Percentiles rank a stretch among this genome's conserved stretches.
Conservation (phyloP, 192 early-diverging fungal species). For the Linnemannia schmuckeri region DNA sequence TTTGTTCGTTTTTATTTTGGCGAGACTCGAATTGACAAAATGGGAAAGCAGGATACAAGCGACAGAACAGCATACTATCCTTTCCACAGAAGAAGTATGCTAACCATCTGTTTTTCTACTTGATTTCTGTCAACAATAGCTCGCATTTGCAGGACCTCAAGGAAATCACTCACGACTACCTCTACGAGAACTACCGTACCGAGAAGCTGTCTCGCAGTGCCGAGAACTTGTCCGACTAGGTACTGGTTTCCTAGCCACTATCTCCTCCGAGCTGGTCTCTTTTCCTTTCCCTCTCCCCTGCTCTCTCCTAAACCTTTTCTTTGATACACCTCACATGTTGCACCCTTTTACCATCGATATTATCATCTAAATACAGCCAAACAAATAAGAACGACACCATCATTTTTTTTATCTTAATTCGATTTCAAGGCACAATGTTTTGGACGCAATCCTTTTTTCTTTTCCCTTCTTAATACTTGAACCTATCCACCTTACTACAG, state of each 20-base stretch:
- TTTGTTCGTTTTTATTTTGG: neutral
- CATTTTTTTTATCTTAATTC: neutral
- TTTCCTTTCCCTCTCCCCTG: neutral
- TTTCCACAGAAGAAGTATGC: neutral
- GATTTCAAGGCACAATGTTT: neutral
- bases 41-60: neutral
- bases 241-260: slow-evolving; percentile 21
- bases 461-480: neutral
- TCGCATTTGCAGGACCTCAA: slow-evolving; percentile 98
- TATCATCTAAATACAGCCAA: neutral
- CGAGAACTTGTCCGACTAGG: slow-evolving; percentile 56
- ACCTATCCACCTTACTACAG: neutral
- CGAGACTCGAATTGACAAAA: neutral
- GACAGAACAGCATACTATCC: neutral
- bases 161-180: slow-evolving; percentile 95
- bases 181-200: slow-evolving; percentile 97
- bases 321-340: slow-evolving; percentile 5
- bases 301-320: neutral
- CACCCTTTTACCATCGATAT: neutral
- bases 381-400: slow-evolving; percentile 1
- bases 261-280: slow-evolving; percentile 2
- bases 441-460: neutral
- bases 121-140: slow-evolving; percentile 58
- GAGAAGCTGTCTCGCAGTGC: slow-evolving; percentile 79
- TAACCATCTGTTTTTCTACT: slow-evolving; percentile 9